phyloP scores from a whole-genome alignment of 495 filamentous ascomycete species.

The Neurospora sp. region DNA sequence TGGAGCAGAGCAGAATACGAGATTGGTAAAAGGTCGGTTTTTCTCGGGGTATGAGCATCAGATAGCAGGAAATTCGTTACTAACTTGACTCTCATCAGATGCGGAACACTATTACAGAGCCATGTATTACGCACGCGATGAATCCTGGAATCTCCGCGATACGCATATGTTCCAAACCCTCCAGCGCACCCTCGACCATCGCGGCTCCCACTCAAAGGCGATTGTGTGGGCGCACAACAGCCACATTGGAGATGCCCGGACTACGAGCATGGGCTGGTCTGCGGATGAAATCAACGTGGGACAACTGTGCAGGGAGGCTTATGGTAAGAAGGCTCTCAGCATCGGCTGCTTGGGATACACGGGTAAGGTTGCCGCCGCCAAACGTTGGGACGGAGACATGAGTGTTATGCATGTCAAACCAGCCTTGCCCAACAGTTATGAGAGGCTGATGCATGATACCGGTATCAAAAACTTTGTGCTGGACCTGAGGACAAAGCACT shows the following conservation, averaged over 20 bases:
- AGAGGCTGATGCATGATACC: slow-evolving; percentile 23
- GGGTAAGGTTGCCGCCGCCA: slow-evolving; percentile 47
- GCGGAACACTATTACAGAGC: slow-evolving; percentile 48
- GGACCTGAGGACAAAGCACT: slow-evolving; percentile 34
- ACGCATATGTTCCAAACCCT: slow-evolving; percentile 50
- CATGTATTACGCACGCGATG: slow-evolving; percentile 47
- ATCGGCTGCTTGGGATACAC: slow-evolving; percentile 46
- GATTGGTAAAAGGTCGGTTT: slow-evolving; percentile 34
- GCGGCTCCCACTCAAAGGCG: slow-evolving; percentile 33
- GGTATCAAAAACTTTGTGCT: slow-evolving; percentile 36
- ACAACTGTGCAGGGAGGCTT: slow-evolving; percentile 43
- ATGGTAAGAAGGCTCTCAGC: slow-evolving; percentile 35
- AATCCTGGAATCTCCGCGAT: slow-evolving; percentile 49
- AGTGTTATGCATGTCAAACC: slow-evolving; percentile 35
- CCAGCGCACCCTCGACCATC: slow-evolving; percentile 33
- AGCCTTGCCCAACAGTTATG: slow-evolving; percentile 23
- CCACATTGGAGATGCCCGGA: slow-evolving; percentile 49
- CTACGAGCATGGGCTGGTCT: slow-evolving; percentile 42
- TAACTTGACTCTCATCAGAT: slow-evolving; percentile 17
- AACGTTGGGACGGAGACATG: slow-evolving; percentile 49
- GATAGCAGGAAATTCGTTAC: not conserved
- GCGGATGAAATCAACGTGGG: slow-evolving; percentile 46
- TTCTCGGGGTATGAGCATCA: not conserved
- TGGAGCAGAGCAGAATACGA: slow-evolving; percentile 45
- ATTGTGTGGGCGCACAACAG: slow-evolving; percentile 55